Conservation (phyloP, 495 filamentous ascomycete species). For the Paragyromitra xinjiangensis region DNA sequence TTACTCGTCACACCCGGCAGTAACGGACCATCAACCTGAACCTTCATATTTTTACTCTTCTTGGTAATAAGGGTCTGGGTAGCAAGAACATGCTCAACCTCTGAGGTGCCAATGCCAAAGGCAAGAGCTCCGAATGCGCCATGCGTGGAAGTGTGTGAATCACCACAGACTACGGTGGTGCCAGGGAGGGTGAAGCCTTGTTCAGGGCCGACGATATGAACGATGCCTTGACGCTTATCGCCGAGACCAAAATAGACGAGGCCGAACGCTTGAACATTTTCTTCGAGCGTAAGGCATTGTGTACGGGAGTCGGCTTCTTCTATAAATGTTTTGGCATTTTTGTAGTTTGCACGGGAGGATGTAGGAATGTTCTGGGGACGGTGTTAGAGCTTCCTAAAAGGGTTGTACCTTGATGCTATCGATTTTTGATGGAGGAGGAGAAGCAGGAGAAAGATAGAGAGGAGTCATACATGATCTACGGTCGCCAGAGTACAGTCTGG, state of each 20-base stretch:
- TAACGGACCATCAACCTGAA: conserved; percentile 91
- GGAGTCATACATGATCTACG: conserved; percentile 84
- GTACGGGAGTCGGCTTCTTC: conserved; percentile 90
- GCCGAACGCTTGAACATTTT: conserved; percentile 96
- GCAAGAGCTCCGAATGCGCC: conserved; percentile 95
- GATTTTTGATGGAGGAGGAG: not conserved
- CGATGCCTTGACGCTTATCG: conserved; percentile 97
- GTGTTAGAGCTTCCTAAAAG: conserved; percentile 14
- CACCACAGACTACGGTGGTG: conserved; percentile 96
- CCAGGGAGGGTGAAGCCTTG: conserved; percentile 98
- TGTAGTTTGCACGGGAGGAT: conserved; percentile 56
- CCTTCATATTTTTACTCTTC: conserved; percentile 97
- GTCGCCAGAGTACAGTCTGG: conserved; percentile 97
- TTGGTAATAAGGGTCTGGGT: conserved; percentile 95
- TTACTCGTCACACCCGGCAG: conserved; percentile 94
- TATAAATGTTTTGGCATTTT: conserved; percentile 72
- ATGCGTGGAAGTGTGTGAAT: conserved; percentile 97
- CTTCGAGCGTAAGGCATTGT: conserved; percentile 93
- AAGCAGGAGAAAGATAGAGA: conserved; percentile 15
- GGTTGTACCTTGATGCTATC: not conserved
- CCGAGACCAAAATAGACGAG: conserved; percentile 97
- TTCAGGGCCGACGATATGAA: conserved; percentile 98
- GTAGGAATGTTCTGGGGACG: conserved; percentile 55
- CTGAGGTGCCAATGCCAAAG: conserved; percentile 96
- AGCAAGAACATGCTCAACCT: conserved; percentile 97